These are phyloP conservation scores for Trichoderma pleuroti DNA, from an alignment of 2,329 filamentous ascomycete species.

Conservation along the genomic window DNA sequence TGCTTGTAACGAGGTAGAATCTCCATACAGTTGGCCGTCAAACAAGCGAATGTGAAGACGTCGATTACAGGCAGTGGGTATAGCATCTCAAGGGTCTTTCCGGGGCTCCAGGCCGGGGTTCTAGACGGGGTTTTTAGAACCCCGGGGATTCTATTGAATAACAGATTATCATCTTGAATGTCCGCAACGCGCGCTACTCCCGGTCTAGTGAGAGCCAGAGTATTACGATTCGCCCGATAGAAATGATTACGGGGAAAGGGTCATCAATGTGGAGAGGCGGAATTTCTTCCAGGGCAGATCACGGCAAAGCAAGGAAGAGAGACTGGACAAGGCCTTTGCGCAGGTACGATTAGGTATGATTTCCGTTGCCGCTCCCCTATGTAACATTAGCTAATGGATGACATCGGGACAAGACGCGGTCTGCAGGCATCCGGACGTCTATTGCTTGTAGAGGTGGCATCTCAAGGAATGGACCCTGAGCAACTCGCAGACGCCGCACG, in stretches of 20 bases:
- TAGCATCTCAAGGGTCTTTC: conserved; percentile 8
- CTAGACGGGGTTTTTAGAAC: background rate
- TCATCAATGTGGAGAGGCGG: background rate
- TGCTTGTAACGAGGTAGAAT: background rate
- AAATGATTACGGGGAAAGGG: background rate
- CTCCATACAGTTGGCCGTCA: background rate
- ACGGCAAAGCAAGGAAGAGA: background rate
- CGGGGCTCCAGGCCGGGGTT: conserved; percentile 10
- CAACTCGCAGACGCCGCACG: background rate
- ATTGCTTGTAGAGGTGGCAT: background rate
- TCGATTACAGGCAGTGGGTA: background rate
- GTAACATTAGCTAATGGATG: background rate
- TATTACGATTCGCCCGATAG: background rate
- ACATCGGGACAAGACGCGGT: background rate
- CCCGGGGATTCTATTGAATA: conserved; percentile 7
- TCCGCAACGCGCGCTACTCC: background rate
- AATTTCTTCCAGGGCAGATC: background rate
- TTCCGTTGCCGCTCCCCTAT: background rate
- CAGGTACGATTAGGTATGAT: background rate
- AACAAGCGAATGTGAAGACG: background rate
- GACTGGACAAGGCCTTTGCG: background rate
- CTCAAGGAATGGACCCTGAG: background rate
- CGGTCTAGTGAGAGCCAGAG: background rate
- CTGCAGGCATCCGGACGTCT: background rate
- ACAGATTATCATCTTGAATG: background rate